phyloP scores from a whole-genome alignment of 257 asterid species.

The Solanum pimpinellifolium region DNA sequence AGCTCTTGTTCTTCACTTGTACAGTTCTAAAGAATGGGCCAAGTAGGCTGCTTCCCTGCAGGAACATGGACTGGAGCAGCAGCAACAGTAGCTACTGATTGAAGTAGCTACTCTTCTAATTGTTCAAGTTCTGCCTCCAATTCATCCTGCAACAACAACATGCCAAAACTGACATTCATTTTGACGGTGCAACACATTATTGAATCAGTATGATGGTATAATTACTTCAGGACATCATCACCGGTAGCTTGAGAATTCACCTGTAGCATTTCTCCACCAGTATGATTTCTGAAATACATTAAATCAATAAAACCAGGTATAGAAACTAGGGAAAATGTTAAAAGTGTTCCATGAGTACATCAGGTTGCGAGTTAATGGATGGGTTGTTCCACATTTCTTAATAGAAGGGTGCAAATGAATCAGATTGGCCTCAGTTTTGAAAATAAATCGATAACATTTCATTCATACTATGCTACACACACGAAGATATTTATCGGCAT shows the following conservation, averaged over 20 bases:
- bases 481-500: not conserved
- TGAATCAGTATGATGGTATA: too few relatives aligned
- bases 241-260: conserved; percentile 29
- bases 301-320: not conserved
- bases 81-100: conserved; percentile 14
- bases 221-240: conserved; percentile 27
- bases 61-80: conserved; percentile 12
- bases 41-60: conserved; percentile 10
- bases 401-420: not conserved
- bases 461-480: not conserved
- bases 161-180: not conserved
- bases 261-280: conserved; percentile 61
- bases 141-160: not conserved
- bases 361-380: not conserved
- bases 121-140: conserved; percentile 13
- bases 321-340: not conserved
- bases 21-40: not conserved
- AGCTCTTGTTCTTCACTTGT: conserved; percentile 21
- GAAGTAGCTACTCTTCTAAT: conserved; percentile 21
- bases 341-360: not conserved
- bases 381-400: not conserved
- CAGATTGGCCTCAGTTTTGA: not conserved
- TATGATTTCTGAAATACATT: conserved; percentile 40
- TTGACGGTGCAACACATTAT: too few relatives aligned
- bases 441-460: not conserved